Conservation (phyloP, 352 stramenopile species). For the Pythium phragmiticola region DNA sequence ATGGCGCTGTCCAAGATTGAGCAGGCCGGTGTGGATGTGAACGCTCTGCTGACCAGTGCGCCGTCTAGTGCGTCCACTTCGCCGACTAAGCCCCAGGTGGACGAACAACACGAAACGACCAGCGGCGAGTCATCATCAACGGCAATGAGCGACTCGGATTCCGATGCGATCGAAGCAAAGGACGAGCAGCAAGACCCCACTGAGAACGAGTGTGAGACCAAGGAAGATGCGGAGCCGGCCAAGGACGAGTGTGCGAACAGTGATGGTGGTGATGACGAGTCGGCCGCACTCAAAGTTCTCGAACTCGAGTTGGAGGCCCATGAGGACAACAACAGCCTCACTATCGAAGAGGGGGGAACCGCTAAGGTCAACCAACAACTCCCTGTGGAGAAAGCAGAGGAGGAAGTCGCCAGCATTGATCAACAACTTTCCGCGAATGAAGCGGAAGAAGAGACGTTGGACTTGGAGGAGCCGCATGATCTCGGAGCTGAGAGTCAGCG, state of each 20-base stretch:
- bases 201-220: not conserved
- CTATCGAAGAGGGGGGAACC: conserved; percentile 12
- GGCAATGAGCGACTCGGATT: conserved; percentile 2
- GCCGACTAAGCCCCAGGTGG: conserved; percentile 10
- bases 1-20: conserved; percentile 73
- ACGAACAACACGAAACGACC: not conserved
- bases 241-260: not conserved
- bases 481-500: conserved; percentile 5
- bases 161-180: conserved; percentile 14
- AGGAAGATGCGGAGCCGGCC: not conserved
- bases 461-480: conserved; percentile 1
- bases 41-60: conserved; percentile 33
- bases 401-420: not conserved
- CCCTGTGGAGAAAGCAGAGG: not conserved
- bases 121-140: conserved; percentile 9
- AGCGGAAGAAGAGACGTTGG: conserved; percentile 7
- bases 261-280: conserved; percentile 8
- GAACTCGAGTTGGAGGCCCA: conserved; percentile 15
- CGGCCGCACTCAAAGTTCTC: not conserved
- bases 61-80: conserved; percentile 21
- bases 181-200: conserved; percentile 9
- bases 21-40: conserved; percentile 51
- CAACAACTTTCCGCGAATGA: not conserved
- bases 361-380: conserved; percentile 2
- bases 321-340: conserved; percentile 17